Base-by-base conservation (phyloP, 345 rosid genomes). In the Fremontodendron californicum region DNA sequence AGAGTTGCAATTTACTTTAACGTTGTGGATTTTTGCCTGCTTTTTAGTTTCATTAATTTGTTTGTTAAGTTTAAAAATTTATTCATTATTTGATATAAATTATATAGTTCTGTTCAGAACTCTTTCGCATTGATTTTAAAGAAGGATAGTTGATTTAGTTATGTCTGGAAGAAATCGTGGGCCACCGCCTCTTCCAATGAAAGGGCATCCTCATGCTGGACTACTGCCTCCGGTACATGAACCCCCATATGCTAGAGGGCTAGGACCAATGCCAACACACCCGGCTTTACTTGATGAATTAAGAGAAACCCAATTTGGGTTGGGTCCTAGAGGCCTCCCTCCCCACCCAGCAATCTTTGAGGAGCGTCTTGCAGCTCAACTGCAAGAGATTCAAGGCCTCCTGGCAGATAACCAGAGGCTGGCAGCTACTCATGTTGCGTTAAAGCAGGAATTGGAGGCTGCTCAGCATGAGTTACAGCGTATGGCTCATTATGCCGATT, bases 381-480 rank as follows among this genome's bases (percentile, higher is more conserved):
- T 90, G 73, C 96, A 96, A 77, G 98, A 91, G 21, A 89, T 93
- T 75, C 99, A 92, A 79, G 97, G 86, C 15, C 86, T 93, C 9
- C 80, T 96, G 60, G 98, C 89, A 13, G 98, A 96, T 82, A 93
- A 93, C 74, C 97, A 93, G 85, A 79, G 92, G 71, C 82, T 91
- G 1, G 97, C 97, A 68, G 98, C 98, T 0, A 96, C 98, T 8
- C 99, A 91, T 71, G 98, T 96, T 46, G 97, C 99, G 2, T 82
- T 96, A 9, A 96, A 96, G 85, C 99, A 96, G 83, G 99, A 93
- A 40, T 46, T 96, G 77, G 99, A 93, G 79, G 94, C 87, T 52
- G 86, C 93, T 1, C 96, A 93, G 84, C 88, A 90, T 67, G 97
- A 92, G 77, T 81, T 92, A 83, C 97, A 92, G 45, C 84, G 90